A percentile compares a stretch with the other conserved stretches of the same genome.
Conservation (phyloP, 495 filamentous ascomycete species). For the Penicillium ucsense region DNA sequence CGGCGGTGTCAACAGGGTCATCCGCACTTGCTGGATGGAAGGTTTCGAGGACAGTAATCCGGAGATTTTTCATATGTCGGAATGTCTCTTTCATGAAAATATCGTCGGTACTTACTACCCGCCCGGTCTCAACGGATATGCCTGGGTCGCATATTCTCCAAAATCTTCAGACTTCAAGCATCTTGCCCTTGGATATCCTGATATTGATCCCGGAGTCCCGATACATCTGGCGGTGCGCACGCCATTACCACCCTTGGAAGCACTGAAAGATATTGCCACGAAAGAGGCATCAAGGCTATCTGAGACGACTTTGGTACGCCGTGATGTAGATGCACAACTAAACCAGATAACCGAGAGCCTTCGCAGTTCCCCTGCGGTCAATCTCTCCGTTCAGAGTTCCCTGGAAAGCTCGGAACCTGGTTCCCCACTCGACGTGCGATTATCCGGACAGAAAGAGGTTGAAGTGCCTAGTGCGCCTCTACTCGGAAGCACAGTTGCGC, state of each 20-base stretch:
- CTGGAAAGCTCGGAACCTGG: no score
- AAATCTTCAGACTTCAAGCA: slow-evolving; percentile 15
- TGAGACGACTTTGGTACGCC: no score
- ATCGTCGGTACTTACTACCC: slow-evolving; percentile 19
- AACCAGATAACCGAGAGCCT: no score
- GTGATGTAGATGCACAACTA: no score
- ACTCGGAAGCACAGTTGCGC: background rate
- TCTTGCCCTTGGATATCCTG: background rate
- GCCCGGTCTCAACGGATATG: background rate
- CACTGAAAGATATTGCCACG: background rate
- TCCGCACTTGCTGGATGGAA: slow-evolving; percentile 25
- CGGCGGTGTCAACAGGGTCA: background rate
- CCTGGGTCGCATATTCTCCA: slow-evolving; percentile 22
- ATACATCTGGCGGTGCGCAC: slow-evolving; percentile 17
- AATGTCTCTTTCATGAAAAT: slow-evolving; percentile 16
- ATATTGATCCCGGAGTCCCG: slow-evolving; percentile 5
- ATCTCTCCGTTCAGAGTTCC: no score
- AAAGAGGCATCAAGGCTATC: background rate
- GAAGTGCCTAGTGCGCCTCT: background rate
- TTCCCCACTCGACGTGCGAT: no score
- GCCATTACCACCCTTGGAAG: background rate
- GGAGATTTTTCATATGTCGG: slow-evolving; percentile 17
- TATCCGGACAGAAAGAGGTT: no score
- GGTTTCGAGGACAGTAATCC: slow-evolving; percentile 25
- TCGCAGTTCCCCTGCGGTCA: no score